Conservation (phyloP, 257 asterid genomes). For the Nicotiana attenuata region DNA sequence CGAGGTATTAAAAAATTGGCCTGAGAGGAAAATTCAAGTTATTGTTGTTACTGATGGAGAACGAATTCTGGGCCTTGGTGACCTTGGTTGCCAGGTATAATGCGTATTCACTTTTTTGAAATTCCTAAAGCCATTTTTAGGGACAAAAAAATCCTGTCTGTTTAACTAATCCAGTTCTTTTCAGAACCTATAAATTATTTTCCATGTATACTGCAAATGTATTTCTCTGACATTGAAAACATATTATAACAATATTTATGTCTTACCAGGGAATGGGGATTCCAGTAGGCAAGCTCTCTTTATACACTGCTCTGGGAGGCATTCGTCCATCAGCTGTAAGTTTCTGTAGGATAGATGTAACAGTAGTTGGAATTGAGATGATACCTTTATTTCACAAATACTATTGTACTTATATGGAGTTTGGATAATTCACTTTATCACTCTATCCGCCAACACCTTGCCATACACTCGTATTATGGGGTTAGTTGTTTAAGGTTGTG, state of each 20-base stretch:
- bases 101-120: neutral
- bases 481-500: neutral
- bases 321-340: conserved; percentile 80
- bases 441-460: neutral
- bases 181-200: neutral
- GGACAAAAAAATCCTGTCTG: neutral
- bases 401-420: neutral
- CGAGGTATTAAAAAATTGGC: conserved; percentile 97
- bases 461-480: neutral
- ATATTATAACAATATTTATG: conserved; percentile 15
- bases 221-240: neutral
- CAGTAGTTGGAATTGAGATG: neutral
- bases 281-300: conserved; percentile 88
- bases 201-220: neutral
- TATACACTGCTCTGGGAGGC: conserved; percentile 93
- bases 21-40: conserved; percentile 91
- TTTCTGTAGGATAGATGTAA: neutral
- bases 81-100: conserved; percentile 95
- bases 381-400: neutral
- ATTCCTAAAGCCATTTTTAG: neutral
- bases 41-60: conserved; percentile 98
- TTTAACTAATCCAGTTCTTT: neutral
- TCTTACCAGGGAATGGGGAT: conserved; percentile 92
- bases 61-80: conserved; percentile 96
- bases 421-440: neutral